A percentile compares a stretch with the other conserved stretches of the same genome.
Conservation (phyloP, 352 stramenopile genomes). For the Phytophthora cactorum region DNA sequence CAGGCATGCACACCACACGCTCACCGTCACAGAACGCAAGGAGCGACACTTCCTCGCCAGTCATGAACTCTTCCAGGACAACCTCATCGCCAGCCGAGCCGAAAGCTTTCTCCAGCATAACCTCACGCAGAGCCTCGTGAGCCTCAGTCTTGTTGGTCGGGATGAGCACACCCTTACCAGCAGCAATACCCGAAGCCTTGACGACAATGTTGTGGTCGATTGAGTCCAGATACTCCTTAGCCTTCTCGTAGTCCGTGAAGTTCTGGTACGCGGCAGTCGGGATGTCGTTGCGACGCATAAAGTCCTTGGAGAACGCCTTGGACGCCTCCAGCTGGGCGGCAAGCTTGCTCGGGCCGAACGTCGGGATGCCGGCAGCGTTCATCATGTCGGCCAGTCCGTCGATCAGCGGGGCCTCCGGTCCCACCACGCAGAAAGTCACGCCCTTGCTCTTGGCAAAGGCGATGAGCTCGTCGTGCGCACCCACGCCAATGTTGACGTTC, state of each 20-base stretch:
- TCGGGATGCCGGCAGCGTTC: slow-evolving; percentile 89
- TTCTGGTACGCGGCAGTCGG: slow-evolving; percentile 97
- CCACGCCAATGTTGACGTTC: slow-evolving; percentile 78
- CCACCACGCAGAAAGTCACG: slow-evolving; percentile 97
- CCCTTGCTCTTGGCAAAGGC: slow-evolving; percentile 87
- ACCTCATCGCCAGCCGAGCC: slow-evolving; percentile 96
- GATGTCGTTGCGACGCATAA: slow-evolving; percentile 98
- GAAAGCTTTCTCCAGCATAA: slow-evolving; percentile 98
- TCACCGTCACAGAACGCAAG: slow-evolving; percentile 98
- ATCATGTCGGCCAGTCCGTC: slow-evolving; percentile 96
- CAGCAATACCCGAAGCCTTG: slow-evolving; percentile 99
- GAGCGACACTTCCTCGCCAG: slow-evolving; percentile 97
- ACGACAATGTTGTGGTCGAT: slow-evolving; percentile 97
- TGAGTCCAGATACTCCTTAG: slow-evolving; percentile 93
- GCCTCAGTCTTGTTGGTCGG: slow-evolving; percentile 94
- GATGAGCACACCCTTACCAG: slow-evolving; percentile 99
- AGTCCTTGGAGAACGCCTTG: slow-evolving; percentile 99
- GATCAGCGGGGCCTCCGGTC: slow-evolving; percentile 97
- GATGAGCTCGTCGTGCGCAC: slow-evolving; percentile 73
- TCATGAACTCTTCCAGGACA: slow-evolving; percentile 99
- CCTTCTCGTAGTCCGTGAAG: slow-evolving; percentile 94
- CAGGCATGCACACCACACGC: slow-evolving; percentile 95
- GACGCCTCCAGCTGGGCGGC: slow-evolving; percentile 97
- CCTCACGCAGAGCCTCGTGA: slow-evolving; percentile 93
- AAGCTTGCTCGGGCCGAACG: slow-evolving; percentile 96